Base-by-base conservation (phyloP, 495 filamentous ascomycete genomes). In the Aspergillus steynii region DNA sequence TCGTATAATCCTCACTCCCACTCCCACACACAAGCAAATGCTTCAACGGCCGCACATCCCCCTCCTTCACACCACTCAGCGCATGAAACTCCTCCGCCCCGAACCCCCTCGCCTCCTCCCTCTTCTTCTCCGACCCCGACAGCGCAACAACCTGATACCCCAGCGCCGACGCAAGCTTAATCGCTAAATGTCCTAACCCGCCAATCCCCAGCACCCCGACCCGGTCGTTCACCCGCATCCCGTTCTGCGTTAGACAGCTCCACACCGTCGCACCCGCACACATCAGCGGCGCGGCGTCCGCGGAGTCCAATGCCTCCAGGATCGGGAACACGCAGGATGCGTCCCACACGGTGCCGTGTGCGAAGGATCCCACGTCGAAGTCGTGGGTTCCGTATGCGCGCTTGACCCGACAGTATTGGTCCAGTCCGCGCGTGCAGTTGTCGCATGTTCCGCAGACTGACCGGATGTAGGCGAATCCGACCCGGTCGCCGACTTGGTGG, bases 231-330 rank as follows among this genome's bases (percentile, higher is more conserved):
- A 88, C 88, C 0, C 88, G 87, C 50, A 78, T 78, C 14, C 88
- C 88, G 68, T 90, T 86, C 29, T 89, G 85, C 49, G 90, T 86
- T 1, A 97, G 80, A 0, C 92, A 92, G 37, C 84, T 88, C 76
- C 87, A 96, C 32, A 85, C 86, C 1, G 93, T 96, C 34, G 96
- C 74, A 50, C 93, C 92, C 34, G 91, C 93, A 71, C 93, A 96
- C 66, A 96, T 81, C 91, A 96, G 96, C 1, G 91, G 93, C 15
- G 92, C 93, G 1, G 88, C 91, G 29, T 85, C 68, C 46, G 80
- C 80, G 64, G 79, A 86, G 26, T 85, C 74, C 47, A 96, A 83
- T 4, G 79, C 82, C n/a, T 90, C 88, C 14, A 93, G 93, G 60
- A 97, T 94, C 26, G 86, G 87, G 77, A 93, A 94, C 4, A 69